These are phyloP conservation scores for Flagelloscypha sp. DNA, from an alignment of 768 basidiomycete genomes.

Conservation along the genomic window DNA sequence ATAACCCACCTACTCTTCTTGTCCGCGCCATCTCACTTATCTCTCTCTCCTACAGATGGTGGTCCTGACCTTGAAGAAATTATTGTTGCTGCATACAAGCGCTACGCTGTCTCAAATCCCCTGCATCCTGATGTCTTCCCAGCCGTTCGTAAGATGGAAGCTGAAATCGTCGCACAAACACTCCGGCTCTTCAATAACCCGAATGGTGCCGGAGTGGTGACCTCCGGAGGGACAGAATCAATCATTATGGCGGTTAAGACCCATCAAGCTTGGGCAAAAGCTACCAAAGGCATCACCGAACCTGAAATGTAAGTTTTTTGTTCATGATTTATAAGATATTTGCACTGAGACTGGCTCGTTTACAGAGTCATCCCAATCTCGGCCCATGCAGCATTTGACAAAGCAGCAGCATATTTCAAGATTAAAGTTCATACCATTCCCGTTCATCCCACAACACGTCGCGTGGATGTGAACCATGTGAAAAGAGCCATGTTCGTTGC, in stretches of 20 bases:
- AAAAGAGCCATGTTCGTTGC: slow-evolving; percentile 76
- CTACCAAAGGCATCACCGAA: slow-evolving; percentile 77
- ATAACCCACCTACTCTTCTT: slow-evolving; percentile 17
- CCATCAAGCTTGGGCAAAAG: slow-evolving; percentile 85
- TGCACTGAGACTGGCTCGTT: background rate
- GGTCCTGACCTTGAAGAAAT: slow-evolving; percentile 74
- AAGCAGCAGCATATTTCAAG: slow-evolving; percentile 79
- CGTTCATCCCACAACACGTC: slow-evolving; percentile 66
- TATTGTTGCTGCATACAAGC: slow-evolving; percentile 71
- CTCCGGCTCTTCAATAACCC: slow-evolving; percentile 80
- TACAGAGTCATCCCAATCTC: slow-evolving; percentile 72
- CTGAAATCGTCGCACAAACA: slow-evolving; percentile 86
- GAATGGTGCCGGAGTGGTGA: slow-evolving; percentile 83
- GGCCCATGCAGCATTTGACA: slow-evolving; percentile 93
- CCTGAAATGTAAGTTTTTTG: slow-evolving; percentile 74
- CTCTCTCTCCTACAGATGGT: slow-evolving; percentile 45
- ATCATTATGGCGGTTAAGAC: slow-evolving; percentile 96
- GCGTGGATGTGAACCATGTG: slow-evolving; percentile 69
- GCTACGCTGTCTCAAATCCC: slow-evolving; percentile 82
- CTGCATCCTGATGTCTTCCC: slow-evolving; percentile 93
- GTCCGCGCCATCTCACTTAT: background rate
- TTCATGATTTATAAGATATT: background rate
- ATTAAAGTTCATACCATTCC: slow-evolving; percentile 88
- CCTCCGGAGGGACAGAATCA: slow-evolving; percentile 91
- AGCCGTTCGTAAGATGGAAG: slow-evolving; percentile 92